phyloP scores from a whole-genome alignment of 2,329 filamentous ascomycete species.

The Endoconidiophora laricicola region DNA sequence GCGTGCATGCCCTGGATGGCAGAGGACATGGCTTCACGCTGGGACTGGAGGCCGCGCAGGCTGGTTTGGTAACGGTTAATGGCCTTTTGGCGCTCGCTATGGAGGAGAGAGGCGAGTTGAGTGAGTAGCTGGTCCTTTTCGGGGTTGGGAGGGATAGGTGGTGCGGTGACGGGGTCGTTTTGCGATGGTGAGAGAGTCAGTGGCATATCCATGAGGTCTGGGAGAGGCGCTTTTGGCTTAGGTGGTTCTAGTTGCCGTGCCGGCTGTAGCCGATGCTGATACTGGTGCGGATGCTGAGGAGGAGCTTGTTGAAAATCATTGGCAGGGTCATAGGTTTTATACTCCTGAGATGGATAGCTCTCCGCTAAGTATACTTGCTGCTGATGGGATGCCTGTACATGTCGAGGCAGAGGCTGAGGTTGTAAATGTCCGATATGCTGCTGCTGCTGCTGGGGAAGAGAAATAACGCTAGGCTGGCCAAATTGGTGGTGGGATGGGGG shows the following conservation, averaged over 20 bases:
- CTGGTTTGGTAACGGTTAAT: constrained; percentile 57
- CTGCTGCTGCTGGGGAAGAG: not conserved
- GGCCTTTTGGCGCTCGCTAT: constrained; percentile 50
- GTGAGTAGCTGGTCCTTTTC: constrained; percentile 78
- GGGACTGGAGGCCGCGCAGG: constrained; percentile 58
- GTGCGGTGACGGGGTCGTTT: constrained; percentile 36
- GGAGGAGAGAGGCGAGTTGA: constrained; percentile 55
- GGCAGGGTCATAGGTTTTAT: not conserved
- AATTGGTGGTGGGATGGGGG: not conserved
- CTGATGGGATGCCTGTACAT: no score
- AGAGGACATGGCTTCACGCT: constrained; percentile 58
- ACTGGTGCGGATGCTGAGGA: not conserved
- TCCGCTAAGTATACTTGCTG: no score
- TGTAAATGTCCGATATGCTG: not conserved
- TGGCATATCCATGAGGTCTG: constrained; percentile 41
- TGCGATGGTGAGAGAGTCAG: constrained; percentile 32
- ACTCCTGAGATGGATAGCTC: not conserved
- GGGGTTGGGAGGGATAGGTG: constrained; percentile 86
- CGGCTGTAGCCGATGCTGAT: constrained; percentile 11
- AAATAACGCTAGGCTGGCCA: not conserved
- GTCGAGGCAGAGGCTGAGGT: not conserved
- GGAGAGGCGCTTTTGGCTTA: constrained; percentile 27
- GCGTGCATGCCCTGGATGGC: constrained; percentile 54
- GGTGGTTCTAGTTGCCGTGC: constrained; percentile 16
- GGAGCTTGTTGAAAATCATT: not conserved